Percentiles rank a stretch among this genome's conserved stretches.
Conservation (phyloP, 371 early-diverging fungal species). For the Haplosporangium sp. region DNA sequence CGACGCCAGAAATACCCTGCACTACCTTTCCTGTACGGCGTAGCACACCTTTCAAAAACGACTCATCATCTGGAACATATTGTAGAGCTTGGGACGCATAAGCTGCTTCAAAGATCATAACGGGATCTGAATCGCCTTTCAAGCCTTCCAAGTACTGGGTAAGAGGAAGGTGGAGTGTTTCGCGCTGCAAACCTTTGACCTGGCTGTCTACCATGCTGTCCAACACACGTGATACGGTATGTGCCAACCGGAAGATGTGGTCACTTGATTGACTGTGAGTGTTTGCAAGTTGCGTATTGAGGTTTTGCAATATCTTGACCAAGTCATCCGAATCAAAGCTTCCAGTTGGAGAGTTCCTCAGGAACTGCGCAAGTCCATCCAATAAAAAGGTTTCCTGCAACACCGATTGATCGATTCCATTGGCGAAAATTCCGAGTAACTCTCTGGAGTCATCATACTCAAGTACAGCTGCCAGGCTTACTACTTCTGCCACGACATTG, state of each 20-base stretch:
- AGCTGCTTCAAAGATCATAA: constrained; percentile 9
- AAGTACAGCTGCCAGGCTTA: constrained; percentile 8
- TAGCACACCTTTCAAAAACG: not conserved
- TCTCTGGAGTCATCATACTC: constrained; percentile 1
- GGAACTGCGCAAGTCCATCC: constrained; percentile 11
- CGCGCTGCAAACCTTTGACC: constrained; percentile 16
- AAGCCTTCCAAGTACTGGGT: not conserved
- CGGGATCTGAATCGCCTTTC: constrained; percentile 11
- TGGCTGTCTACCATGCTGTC: constrained; percentile 24
- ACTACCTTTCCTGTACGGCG: constrained; percentile 7
- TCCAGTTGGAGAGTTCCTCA: not conserved
- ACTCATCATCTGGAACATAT: constrained; percentile 17
- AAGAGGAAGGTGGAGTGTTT: constrained; percentile 8
- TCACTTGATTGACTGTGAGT: constrained; percentile 11
- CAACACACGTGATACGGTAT: constrained; percentile 12
- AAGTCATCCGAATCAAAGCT: constrained; percentile 15
- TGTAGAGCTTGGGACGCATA: constrained; percentile 20
- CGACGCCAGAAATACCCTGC: not conserved
- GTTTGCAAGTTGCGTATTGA: not conserved
- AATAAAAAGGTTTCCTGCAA: constrained; percentile 4
- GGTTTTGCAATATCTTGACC: constrained; percentile 8
- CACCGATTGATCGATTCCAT: not conserved
- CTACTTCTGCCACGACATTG: constrained; percentile 5
- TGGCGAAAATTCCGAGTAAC: constrained; percentile 7
- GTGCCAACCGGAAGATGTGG: constrained; percentile 1